Percentiles rank a stretch among this genome's conserved stretches.
phyloP scores from a whole-genome alignment of 164 flowering plant genomes.

The Sedum album region DNA sequence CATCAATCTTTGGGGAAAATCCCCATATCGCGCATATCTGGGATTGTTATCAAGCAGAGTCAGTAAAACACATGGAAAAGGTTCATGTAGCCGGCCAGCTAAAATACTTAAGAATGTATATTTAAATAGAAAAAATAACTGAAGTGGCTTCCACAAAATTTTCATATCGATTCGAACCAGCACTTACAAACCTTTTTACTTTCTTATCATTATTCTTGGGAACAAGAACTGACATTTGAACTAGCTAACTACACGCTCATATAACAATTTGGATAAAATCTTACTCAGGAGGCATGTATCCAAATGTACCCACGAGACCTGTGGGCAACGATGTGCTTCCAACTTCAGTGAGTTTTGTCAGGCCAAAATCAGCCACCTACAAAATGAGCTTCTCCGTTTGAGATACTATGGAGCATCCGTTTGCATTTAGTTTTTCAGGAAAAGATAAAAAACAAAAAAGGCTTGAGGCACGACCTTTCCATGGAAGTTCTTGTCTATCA shows the following conservation, averaged over 20 bases:
- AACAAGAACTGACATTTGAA: neutral
- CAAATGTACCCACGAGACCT: slow-evolving; percentile 90
- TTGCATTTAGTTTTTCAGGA: neutral
- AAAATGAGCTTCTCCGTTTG: slow-evolving; percentile 8
- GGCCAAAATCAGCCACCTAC: slow-evolving; percentile 97
- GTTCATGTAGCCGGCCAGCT: too few relatives aligned
- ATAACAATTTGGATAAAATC: slow-evolving; percentile 11
- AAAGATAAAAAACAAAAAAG: neutral
- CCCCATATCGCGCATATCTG: slow-evolving; percentile 87
- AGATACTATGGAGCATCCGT: neutral
- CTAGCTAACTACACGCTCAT: neutral
- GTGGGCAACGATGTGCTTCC: slow-evolving; percentile 60
- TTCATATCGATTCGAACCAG: too few relatives aligned
- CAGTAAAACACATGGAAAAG: neutral
- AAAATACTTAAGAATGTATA: neutral
- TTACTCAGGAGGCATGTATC: slow-evolving; percentile 98
- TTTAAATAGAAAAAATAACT: neutral
- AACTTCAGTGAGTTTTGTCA: slow-evolving; percentile 77
- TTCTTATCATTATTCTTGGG: too few relatives aligned
- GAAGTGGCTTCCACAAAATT: neutral
- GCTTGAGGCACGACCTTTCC: slow-evolving; percentile 49
- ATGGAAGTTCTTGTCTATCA: slow-evolving; percentile 80
- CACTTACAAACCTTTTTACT: too few relatives aligned
- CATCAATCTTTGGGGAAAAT: slow-evolving; percentile 81
- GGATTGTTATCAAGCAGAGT: slow-evolving; percentile 12